phyloP scores from a whole-genome alignment of 2,329 filamentous ascomycete species.

The Phoma sp. region DNA sequence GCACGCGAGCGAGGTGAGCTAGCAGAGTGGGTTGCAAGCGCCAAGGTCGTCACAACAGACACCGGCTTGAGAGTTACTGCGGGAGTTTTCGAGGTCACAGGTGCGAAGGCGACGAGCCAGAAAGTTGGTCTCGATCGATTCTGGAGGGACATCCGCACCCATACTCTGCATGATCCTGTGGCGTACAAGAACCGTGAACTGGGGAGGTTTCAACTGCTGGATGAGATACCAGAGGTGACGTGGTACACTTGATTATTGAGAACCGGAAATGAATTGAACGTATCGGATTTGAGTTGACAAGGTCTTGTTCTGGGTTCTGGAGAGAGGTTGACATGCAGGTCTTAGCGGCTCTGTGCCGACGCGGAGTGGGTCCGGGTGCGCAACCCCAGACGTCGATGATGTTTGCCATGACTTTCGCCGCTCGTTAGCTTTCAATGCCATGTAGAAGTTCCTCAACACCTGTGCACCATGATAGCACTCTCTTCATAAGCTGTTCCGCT shows the following conservation, averaged over 20 bases:
- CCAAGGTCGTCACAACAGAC: slow-evolving; percentile 69
- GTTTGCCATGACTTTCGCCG: background rate
- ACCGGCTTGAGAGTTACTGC: slow-evolving; percentile 63
- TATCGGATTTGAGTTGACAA: too few species aligned
- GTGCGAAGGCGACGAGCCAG: slow-evolving; percentile 62
- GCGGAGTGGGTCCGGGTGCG: slow-evolving; percentile 4
- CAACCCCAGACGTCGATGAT: slow-evolving; percentile 16
- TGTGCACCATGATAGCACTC: slow-evolving; percentile 3
- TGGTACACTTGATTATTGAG: slow-evolving; percentile 62
- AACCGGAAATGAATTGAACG: too few species aligned
- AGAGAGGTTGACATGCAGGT: too few species aligned
- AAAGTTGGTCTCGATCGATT: slow-evolving; percentile 69
- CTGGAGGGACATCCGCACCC: slow-evolving; percentile 71
- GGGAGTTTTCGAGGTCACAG: slow-evolving; percentile 70
- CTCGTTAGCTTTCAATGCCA: slow-evolving; percentile 3
- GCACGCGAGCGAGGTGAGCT: slow-evolving; percentile 63
- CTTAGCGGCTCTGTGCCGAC: too few species aligned
- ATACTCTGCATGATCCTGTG: slow-evolving; percentile 71
- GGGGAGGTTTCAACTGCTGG: slow-evolving; percentile 63
- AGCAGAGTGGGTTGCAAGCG: slow-evolving; percentile 67
- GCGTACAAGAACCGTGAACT: slow-evolving; percentile 71
- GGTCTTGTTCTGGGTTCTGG: too few species aligned
- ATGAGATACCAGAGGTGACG: slow-evolving; percentile 63
- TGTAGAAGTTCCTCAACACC: background rate
- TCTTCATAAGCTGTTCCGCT: background rate